Evolutionary conservation across 179 eudicot genomes (phyloP), one percentile per base, ranked within the genome.

Genomic region (Vitellaria paradoxa): DNA sequence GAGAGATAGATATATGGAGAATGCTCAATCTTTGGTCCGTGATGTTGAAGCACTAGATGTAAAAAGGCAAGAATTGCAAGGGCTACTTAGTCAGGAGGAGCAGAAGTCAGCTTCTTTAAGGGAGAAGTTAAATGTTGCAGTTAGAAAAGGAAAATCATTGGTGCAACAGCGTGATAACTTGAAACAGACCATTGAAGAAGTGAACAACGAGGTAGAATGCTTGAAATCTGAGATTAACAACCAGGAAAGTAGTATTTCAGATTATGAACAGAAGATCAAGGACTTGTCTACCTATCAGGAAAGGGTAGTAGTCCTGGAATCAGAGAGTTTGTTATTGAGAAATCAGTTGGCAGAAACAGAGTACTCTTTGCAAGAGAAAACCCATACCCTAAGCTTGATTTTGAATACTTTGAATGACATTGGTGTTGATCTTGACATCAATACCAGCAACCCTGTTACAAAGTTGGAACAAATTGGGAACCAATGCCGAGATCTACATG

Each of bases 101-200:
- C 97, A 91, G 83, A 96, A 91, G 87, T 89, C 94, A 62, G 86
- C 89, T 50, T 86, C 98, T 76, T 84, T 94, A 15, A 89, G 94
- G 75, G 99, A 96, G 81, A 96, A 96, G 87, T 83, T 96, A 75
- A 96, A 94, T 85, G 85, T 93, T 76, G 99, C 99, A 7, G 99
- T 96, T 83, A 87, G 91, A 67, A 94, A 89, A 86, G 99, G 98
- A 23, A 96, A 94, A 84, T 87, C 93, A 49, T 73, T 96, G 84
- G 89, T 96, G 69, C 99, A 94, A 75, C 98, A 93, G 69, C 89
- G 98, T 75, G 98, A 96, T 81, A 84, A 89, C 86, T 83, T 96
- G 85, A 96, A 89, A 82, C 93, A 94, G 83, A 81, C 76, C 21
- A 72, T 93, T 76, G 93, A 88, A 79, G 96, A 91, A 67, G 78